These are phyloP conservation scores for Globisporangium cystogenes DNA, from an alignment of 352 stramenopile genomes.

Conservation along the genomic window DNA sequence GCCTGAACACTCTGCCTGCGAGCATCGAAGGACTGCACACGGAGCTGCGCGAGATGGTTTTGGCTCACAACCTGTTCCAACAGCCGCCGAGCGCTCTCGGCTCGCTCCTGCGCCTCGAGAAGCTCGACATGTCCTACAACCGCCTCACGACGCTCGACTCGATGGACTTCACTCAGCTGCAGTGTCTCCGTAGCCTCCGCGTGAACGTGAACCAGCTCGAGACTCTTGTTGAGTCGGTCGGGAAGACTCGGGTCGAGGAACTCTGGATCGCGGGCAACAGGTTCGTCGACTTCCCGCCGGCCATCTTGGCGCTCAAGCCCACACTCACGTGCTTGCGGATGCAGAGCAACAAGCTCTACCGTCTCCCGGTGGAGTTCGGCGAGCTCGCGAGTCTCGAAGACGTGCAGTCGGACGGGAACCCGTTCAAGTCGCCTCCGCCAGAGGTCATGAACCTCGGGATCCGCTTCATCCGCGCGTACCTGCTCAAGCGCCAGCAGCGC, in stretches of 20 bases:
- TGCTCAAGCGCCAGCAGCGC: conserved; percentile 53
- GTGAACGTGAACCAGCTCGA: conserved; percentile 46
- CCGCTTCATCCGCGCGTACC: conserved; percentile 36
- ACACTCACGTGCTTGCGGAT: conserved; percentile 46
- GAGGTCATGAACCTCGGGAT: conserved; percentile 60
- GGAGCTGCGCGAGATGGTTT: conserved; percentile 26
- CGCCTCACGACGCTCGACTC: conserved; percentile 36
- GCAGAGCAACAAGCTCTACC: conserved; percentile 70
- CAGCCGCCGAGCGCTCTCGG: conserved; percentile 22
- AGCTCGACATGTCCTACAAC: conserved; percentile 70
- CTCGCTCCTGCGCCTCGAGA: conserved; percentile 21
- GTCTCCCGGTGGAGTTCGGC: conserved; percentile 51
- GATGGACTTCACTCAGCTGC: conserved; percentile 35
- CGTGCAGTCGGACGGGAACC: conserved; percentile 65
- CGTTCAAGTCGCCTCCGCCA: conserved; percentile 60
- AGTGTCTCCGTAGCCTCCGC: conserved; percentile 27
- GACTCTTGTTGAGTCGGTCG: conserved; percentile 36
- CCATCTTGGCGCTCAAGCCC: conserved; percentile 32
- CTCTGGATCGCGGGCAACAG: conserved; percentile 55
- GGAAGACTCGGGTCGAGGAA: conserved; percentile 32
- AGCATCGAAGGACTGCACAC: conserved; percentile 25
- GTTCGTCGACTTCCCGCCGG: conserved; percentile 35
- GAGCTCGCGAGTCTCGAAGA: conserved; percentile 30
- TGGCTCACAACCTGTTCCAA: conserved; percentile 53
- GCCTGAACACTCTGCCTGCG: conserved; percentile 26